Base-by-base conservation (phyloP, 2,329 filamentous ascomycete genomes). In the Achaetomium macrosporum region DNA sequence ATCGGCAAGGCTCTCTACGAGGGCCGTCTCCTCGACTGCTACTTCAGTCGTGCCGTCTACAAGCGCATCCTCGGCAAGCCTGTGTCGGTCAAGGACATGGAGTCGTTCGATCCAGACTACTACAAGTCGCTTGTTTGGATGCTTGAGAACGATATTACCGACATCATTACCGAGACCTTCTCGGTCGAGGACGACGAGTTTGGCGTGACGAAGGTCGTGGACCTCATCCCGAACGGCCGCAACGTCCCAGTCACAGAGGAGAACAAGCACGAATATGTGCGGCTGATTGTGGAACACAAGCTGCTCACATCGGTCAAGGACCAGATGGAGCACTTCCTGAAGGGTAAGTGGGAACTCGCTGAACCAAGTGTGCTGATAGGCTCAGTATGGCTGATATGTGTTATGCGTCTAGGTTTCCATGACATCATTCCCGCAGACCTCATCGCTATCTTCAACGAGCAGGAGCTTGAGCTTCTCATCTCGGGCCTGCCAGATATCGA, bases 41-140 rank as follows among this genome's bases (percentile, higher is more conserved):
- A 97, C 77, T 99, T 99, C 76, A 97, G 92, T 72, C 85, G 93
- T 66, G 95, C 95, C 13, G 92, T 99, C 47, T 99, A 99, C 79
- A 97, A 97, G 76, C 87, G 90, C 61, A 96, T 99, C 59, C 82
- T 99, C 29, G 89, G 93, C 67, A 95, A 95, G 69, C 83, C 89
- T 3, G 92, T 97, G 39, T 96, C 91, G 9, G 87, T 99, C 70
- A 99, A 99, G 75, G 93, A 99, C 65, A 97, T 99, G 90, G 93
- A 99, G 71, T 96, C 91, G 19, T 87, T 99, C 57, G 93, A 99
- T 68, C 85, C 95, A 3, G 92, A 99, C 65, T 99, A 99, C 74
- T 96, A 97, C 82, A 99, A 97, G 71, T 97, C 92, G 13, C 79
- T 99, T 19, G 83, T 93, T 56, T 99, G 95, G 95, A 97, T 99